Percentiles rank a stretch among this genome's conserved stretches.
These are phyloP conservation scores for Picea glauca DNA, from an alignment of 75 land plant genomes.

Conservation along the genomic window DNA sequence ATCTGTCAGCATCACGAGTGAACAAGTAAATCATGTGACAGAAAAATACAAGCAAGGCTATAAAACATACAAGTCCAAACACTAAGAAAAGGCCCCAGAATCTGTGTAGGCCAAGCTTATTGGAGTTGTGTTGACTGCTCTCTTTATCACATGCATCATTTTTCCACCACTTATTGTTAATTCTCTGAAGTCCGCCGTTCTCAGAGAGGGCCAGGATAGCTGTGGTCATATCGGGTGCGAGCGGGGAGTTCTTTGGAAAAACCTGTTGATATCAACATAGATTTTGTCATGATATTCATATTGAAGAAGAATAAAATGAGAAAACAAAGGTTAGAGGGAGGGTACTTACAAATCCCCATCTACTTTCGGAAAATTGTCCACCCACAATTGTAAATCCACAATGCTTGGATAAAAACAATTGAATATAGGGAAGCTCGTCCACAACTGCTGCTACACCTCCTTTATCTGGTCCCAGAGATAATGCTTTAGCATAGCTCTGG, in stretches of 20 bases:
- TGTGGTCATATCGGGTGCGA: constrained; percentile 83
- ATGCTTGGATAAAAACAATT: constrained; percentile 69
- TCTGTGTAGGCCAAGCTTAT: constrained; percentile 52
- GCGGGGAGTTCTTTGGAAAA: constrained; percentile 86
- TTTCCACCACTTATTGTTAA: constrained; percentile 66
- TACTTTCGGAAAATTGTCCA: constrained; percentile 69
- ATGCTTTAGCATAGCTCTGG: constrained; percentile 55
- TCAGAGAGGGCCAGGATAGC: constrained; percentile 76
- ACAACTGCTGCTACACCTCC: constrained; percentile 91
- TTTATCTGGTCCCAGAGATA: constrained; percentile 53
- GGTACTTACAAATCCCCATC: constrained; percentile 91
- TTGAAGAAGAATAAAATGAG: neutral
- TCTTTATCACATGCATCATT: constrained; percentile 27
- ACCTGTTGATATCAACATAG: constrained; percentile 39
- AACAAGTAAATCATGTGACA: constrained; percentile 26
- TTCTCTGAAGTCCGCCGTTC: constrained; percentile 68
- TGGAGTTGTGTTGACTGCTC: constrained; percentile 28
- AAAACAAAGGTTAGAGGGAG: neutral
- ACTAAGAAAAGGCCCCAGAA: constrained; percentile 81
- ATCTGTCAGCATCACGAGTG: neutral
- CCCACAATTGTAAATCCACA: constrained; percentile 74
- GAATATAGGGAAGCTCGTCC: constrained; percentile 80
- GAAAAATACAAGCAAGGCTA: constrained; percentile 54
- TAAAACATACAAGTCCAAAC: constrained; percentile 53
- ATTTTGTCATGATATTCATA: no score